Conservation (phyloP, 768 basidiomycete species). For the Calvatia gigantea region DNA sequence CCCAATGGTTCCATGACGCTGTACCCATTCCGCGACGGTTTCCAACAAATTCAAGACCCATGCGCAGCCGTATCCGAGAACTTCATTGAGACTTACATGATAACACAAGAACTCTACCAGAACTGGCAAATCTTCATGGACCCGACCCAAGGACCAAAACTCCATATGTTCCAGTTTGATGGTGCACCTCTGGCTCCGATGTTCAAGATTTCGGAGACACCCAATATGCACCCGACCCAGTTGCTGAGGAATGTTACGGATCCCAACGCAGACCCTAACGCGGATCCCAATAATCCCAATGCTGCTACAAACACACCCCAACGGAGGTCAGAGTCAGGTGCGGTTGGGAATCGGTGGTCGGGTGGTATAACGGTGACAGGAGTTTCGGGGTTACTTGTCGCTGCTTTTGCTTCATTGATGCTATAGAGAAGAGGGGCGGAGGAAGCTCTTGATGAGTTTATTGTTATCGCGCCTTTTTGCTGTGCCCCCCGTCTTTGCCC, state of each 20-base stretch:
- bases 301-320: slow-evolving; percentile 16
- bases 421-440: slow-evolving; percentile 24
- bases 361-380: slow-evolving; percentile 22
- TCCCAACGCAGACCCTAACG: slow-evolving; percentile 4
- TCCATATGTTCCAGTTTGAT: slow-evolving; percentile 78
- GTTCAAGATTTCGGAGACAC: slow-evolving; percentile 63
- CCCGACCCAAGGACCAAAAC: slow-evolving; percentile 51
- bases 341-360: slow-evolving; percentile 22
- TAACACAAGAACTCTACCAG: slow-evolving; percentile 55
- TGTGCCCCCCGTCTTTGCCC: slow-evolving; percentile 7
- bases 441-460: slow-evolving; percentile 7
- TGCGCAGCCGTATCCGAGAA: slow-evolving; percentile 81
- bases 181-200: slow-evolving; percentile 72
- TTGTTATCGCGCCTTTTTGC: slow-evolving; percentile 8
- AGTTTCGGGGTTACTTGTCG: slow-evolving; percentile 25
- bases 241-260: slow-evolving; percentile 54
- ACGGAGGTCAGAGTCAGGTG: slow-evolving; percentile 24
- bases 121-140: slow-evolving; percentile 77
- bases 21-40: slow-evolving; percentile 79
- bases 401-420: slow-evolving; percentile 25
- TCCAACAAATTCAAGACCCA: slow-evolving; percentile 92
- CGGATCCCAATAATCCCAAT: slow-evolving; percentile 5
- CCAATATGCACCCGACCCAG: slow-evolving; percentile 84
- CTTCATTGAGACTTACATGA: slow-evolving; percentile 81
- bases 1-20: slow-evolving; percentile 79